phyloP scores from a whole-genome alignment of 306 rosid genomes.

The Nissolia schottii region DNA sequence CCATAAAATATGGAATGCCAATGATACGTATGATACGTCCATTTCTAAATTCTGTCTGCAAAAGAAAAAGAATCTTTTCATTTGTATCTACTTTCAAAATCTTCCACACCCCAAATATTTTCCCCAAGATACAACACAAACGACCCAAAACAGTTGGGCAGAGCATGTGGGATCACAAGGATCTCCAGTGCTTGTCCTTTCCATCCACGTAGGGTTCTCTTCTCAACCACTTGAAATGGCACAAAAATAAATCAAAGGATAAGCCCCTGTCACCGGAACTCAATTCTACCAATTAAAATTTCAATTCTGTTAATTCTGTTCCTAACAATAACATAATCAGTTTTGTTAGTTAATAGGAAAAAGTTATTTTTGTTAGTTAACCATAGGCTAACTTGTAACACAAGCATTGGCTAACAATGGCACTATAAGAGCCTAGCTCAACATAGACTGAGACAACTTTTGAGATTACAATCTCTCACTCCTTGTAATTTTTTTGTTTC shows the following conservation, averaged over 20 bases:
- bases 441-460: too few relatives aligned
- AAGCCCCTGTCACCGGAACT: conserved; percentile 27
- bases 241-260: conserved; percentile 22
- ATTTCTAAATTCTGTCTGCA: not conserved
- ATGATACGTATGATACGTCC: too few relatives aligned
- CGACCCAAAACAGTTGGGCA: not conserved
- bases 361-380: too few relatives aligned
- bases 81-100: conserved; percentile 17
- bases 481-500: too few relatives aligned
- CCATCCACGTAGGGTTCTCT: not conserved
- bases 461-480: too few relatives aligned
- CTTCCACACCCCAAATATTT: conserved; percentile 11
- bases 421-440: too few relatives aligned
- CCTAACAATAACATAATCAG: too few relatives aligned
- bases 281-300: too few relatives aligned
- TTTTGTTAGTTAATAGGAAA: too few relatives aligned
- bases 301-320: too few relatives aligned
- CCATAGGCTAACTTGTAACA: too few relatives aligned
- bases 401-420: too few relatives aligned
- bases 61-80: conserved; percentile 16
- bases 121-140: not conserved
- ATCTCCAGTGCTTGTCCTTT: not conserved
- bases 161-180: not conserved
- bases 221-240: not conserved
- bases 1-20: conserved; percentile 6